Evolutionary conservation across 345 rosid genomes (phyloP).

Genomic region (Zanthoxylum bungeanum): DNA sequence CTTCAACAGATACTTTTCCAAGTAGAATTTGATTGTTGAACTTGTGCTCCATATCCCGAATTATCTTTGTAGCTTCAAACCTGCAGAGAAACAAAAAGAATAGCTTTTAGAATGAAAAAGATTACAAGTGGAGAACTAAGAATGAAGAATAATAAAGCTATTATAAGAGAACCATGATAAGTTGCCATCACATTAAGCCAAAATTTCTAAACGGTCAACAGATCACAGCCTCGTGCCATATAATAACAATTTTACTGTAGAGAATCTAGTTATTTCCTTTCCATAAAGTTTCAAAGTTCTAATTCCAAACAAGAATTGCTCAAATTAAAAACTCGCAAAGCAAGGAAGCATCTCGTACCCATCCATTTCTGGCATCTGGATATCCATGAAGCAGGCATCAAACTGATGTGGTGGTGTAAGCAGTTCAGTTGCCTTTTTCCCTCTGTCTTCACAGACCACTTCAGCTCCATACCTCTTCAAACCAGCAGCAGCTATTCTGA

Average conservation of each 20-base stretch:
- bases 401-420: conserved; percentile 76
- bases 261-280: background rate
- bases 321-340: background rate
- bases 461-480: conserved; percentile 90
- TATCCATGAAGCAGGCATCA: conserved; percentile 99
- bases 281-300: background rate
- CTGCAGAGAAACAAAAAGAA: conserved; percentile 29
- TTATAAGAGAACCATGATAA: background rate
- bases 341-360: conserved; percentile 50
- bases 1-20: conserved; percentile 34
- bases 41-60: conserved; percentile 57
- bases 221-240: background rate
- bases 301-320: conserved; percentile 6
- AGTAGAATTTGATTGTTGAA: conserved; percentile 31
- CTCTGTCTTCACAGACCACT: conserved; percentile 72
- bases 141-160: background rate
- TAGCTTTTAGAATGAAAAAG: conserved; percentile 7
- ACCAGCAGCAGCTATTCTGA: conserved; percentile 88
- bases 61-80: conserved; percentile 73
- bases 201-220: background rate
- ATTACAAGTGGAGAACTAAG: background rate
- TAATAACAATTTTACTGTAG: background rate
- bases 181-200: background rate
- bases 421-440: conserved; percentile 54
- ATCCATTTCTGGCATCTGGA: conserved; percentile 98